A percentile compares a stretch with the other conserved stretches of the same genome.
These are phyloP conservation scores for Pseudogymnoascus sp. DNA, from an alignment of 2,329 filamentous ascomycete species.

Conservation along the genomic window DNA sequence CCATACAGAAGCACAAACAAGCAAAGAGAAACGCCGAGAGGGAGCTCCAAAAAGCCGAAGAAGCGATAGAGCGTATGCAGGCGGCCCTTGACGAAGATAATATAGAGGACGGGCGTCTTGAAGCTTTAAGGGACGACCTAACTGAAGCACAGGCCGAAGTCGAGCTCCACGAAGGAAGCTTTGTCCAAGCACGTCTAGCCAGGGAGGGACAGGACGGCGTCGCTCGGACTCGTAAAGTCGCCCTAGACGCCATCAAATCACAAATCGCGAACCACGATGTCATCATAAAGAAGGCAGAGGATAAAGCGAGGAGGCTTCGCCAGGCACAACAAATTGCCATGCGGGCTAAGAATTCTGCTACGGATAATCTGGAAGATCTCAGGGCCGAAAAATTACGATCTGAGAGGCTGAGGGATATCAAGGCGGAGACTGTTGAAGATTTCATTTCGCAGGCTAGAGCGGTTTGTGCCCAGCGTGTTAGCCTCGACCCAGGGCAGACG, in stretches of 20 bases:
- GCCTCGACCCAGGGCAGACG: slow-evolving; percentile 59
- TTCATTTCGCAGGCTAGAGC: slow-evolving; percentile 48
- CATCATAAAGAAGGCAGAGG: slow-evolving; percentile 48
- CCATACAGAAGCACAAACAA: slow-evolving; percentile 44
- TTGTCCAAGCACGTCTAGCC: slow-evolving; percentile 42
- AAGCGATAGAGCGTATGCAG: slow-evolving; percentile 44
- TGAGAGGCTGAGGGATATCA: slow-evolving; percentile 41
- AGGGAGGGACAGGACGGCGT: slow-evolving; percentile 42
- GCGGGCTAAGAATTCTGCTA: slow-evolving; percentile 53
- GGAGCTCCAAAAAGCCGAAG: slow-evolving; percentile 51
- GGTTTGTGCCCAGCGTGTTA: slow-evolving; percentile 49
- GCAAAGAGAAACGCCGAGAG: slow-evolving; percentile 43
- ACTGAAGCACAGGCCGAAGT: slow-evolving; percentile 40
- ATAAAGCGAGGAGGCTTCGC: slow-evolving; percentile 42
- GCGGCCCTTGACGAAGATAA: slow-evolving; percentile 60
- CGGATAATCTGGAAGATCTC: slow-evolving; percentile 43
- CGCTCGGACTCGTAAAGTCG: slow-evolving; percentile 28
- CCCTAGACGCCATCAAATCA: slow-evolving; percentile 34
- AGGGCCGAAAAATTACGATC: slow-evolving; percentile 39
- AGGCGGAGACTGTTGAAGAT: slow-evolving; percentile 42
- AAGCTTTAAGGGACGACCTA: slow-evolving; percentile 51
- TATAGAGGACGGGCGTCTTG: slow-evolving; percentile 60
- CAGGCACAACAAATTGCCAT: slow-evolving; percentile 48
- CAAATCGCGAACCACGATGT: slow-evolving; percentile 30
- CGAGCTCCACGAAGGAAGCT: slow-evolving; percentile 47